phyloP scores from a whole-genome alignment of 495 filamentous ascomycete genomes.

The Zalerion maritima region DNA sequence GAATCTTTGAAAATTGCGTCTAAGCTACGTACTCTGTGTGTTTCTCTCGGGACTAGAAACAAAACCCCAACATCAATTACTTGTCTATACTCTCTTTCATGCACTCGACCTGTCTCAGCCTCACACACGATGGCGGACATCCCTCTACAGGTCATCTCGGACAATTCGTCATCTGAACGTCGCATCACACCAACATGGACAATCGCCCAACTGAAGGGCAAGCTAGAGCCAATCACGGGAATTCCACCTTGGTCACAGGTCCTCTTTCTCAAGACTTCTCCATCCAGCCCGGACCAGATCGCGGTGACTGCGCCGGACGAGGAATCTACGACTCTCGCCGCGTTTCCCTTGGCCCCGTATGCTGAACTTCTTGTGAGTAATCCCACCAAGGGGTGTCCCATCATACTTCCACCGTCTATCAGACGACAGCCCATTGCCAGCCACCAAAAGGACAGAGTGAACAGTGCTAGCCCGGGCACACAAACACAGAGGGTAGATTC shows the following conservation, averaged over 20 bases:
- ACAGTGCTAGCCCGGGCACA: too few relatives aligned
- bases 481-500: too few relatives aligned
- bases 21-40: too few relatives aligned
- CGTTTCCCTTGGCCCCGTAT: constrained; percentile 52
- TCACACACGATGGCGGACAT: constrained; percentile 77
- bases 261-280: constrained; percentile 49
- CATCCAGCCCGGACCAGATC: constrained; percentile 36
- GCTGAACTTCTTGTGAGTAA: constrained; percentile 67
- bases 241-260: constrained; percentile 69
- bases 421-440: too few relatives aligned
- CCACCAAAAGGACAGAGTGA: too few relatives aligned
- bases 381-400: too few relatives aligned
- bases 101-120: too few relatives aligned
- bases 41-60: too few relatives aligned
- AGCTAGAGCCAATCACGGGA: constrained; percentile 88
- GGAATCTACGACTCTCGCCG: constrained; percentile 44
- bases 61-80: too few relatives aligned
- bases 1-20: too few relatives aligned
- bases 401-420: too few relatives aligned
- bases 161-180: constrained; percentile 63
- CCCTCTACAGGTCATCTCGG: constrained; percentile 67
- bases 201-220: constrained; percentile 68
- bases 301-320: constrained; percentile 52
- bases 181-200: constrained; percentile 89
- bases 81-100: too few relatives aligned